Conservation (phyloP, 352 stramenopile genomes). For the Globisporangium alternatum region DNA sequence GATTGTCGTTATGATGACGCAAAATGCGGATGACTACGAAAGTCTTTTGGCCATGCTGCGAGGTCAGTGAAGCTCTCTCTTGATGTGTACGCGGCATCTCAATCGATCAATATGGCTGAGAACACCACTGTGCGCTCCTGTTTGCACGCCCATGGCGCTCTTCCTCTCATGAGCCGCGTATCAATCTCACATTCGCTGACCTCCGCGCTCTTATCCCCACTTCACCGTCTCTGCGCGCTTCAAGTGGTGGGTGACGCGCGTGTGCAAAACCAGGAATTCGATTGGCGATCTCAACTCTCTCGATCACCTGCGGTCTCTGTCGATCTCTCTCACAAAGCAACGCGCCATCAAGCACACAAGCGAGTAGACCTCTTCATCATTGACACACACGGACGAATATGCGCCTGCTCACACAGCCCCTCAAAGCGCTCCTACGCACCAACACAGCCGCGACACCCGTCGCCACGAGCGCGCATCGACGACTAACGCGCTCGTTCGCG, state of each 20-base stretch:
- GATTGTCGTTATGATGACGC: no score
- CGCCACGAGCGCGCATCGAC: not conserved
- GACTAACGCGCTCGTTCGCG: slow-evolving; percentile 2
- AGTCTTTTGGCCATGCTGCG: no score
- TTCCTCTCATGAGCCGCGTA: not conserved
- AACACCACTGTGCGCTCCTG: not conserved
- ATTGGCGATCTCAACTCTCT: no score
- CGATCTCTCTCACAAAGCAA: slow-evolving; percentile 10
- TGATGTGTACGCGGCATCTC: no score
- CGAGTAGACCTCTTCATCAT: not conserved
- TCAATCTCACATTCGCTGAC: not conserved
- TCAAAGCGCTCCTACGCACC: slow-evolving; percentile 11
- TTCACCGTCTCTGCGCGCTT: slow-evolving; percentile 9
- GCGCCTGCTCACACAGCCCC: slow-evolving; percentile 11
- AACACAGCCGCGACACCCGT: not conserved
- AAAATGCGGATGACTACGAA: no score
- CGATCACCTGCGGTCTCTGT: no score
- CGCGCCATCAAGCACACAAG: slow-evolving; percentile 9
- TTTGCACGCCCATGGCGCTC: not conserved
- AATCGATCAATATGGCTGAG: not conserved
- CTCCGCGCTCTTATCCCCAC: slow-evolving; percentile 3
- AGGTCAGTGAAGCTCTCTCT: no score
- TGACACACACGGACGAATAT: slow-evolving; percentile 3
- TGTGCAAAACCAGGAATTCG: slow-evolving; percentile 15
- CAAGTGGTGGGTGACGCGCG: slow-evolving; percentile 20